Conservation (phyloP, 176 grass and related monocot genomes). For the Carex parvula region DNA sequence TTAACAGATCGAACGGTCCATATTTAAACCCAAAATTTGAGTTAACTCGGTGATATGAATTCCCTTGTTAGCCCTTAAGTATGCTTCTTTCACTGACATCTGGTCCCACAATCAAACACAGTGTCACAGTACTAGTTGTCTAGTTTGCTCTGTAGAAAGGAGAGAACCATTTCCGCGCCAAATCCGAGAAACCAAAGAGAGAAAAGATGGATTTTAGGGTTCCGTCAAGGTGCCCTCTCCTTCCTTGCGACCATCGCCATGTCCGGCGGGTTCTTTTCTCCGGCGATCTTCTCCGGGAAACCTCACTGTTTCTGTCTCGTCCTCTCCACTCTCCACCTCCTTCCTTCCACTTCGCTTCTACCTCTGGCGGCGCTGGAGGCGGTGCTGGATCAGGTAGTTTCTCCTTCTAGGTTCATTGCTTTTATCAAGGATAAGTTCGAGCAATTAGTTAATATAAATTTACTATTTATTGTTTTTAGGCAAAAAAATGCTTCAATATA, state of each 20-base stretch:
- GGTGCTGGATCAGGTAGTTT: constrained; percentile 1
- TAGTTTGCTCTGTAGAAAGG: background rate
- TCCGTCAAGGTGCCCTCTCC: constrained; percentile 35
- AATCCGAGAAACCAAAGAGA: background rate
- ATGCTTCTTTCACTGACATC: too few species aligned
- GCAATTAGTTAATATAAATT: too few species aligned
- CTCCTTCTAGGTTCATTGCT: background rate
- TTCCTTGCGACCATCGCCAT: background rate
- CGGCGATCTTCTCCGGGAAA: background rate
- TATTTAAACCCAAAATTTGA: too few species aligned
- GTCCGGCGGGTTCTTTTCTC: constrained; percentile 2
- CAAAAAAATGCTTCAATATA: too few species aligned
- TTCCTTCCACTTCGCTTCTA: constrained; percentile 18
- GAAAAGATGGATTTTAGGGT: constrained; percentile 47
- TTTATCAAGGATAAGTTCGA: background rate
- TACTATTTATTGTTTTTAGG: too few species aligned
- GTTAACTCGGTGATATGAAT: too few species aligned
- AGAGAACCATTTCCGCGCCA: background rate
- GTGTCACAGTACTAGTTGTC: too few species aligned
- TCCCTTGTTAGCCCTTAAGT: too few species aligned
- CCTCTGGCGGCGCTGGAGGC: constrained; percentile 28
- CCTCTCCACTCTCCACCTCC: constrained; percentile 18
- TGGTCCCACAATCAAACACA: too few species aligned
- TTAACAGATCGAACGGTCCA: too few species aligned
- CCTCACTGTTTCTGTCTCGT: background rate